These are phyloP conservation scores for Paxillus involutus DNA, from an alignment of 768 basidiomycete species.

Conservation along the genomic window DNA sequence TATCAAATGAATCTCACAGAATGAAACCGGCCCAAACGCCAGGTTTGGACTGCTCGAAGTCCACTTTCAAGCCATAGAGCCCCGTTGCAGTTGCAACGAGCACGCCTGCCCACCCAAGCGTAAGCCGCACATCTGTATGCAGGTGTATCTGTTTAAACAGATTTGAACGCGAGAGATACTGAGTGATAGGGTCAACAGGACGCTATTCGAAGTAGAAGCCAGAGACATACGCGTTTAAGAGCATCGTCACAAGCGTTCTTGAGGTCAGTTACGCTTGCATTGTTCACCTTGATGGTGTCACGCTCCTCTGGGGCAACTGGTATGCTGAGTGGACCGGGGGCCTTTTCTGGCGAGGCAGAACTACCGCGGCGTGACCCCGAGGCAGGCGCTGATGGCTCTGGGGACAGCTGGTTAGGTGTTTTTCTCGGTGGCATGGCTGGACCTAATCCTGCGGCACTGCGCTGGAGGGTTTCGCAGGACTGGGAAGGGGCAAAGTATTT, in stretches of 20 bases:
- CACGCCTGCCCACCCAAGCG: constrained; percentile 83
- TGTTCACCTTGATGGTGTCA: constrained; percentile 62
- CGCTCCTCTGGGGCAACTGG: constrained; percentile 43
- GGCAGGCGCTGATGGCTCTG: constrained; percentile 10
- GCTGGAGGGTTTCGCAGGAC: not conserved
- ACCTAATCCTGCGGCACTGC: not conserved
- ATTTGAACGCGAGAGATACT: constrained; percentile 81
- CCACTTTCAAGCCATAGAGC: constrained; percentile 81
- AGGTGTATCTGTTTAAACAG: constrained; percentile 84
- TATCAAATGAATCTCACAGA: constrained; percentile 49
- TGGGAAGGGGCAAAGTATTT: not conserved
- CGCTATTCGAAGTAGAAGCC: not conserved
- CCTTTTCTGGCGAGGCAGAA: constrained; percentile 35
- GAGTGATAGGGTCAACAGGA: constrained; percentile 6
- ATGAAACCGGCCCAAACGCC: constrained; percentile 78
- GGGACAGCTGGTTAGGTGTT: constrained; percentile 8
- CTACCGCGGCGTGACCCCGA: constrained; percentile 27
- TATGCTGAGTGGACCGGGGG: constrained; percentile 55
- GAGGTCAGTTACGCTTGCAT: constrained; percentile 54
- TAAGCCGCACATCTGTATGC: constrained; percentile 87
- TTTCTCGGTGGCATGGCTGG: constrained; percentile 22
- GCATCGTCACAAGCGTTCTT: constrained; percentile 85
- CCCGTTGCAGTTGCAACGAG: constrained; percentile 80
- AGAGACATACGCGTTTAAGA: constrained; percentile 71
- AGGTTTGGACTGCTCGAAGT: constrained; percentile 88